Conservation (phyloP, 2,329 filamentous ascomycete genomes). For the Penicillium sp. region DNA sequence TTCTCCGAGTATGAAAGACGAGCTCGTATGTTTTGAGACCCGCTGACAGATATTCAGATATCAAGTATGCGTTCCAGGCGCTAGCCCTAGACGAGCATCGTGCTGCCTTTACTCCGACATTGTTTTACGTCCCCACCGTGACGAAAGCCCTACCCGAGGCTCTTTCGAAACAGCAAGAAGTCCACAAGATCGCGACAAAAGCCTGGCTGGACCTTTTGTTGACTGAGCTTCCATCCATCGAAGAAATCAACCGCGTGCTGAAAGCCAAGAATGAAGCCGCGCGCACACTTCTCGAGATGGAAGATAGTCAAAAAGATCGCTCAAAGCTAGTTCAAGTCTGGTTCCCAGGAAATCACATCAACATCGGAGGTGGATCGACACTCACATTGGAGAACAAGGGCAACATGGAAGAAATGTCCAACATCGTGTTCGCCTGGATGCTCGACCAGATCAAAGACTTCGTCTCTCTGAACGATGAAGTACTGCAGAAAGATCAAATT, state of each 20-base stretch:
- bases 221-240: neutral
- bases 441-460: slow-evolving; percentile 22
- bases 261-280: slow-evolving; percentile 15
- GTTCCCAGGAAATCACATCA: slow-evolving; percentile 58
- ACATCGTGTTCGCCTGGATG: slow-evolving; percentile 27
- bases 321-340: slow-evolving; percentile 53
- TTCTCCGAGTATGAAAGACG: slow-evolving; percentile 16
- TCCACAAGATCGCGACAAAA: slow-evolving; percentile 7
- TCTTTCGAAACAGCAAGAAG: slow-evolving; percentile 3
- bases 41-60: slow-evolving; percentile 17
- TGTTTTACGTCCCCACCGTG: slow-evolving; percentile 51
- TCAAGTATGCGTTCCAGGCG: slow-evolving; percentile 43
- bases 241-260: slow-evolving; percentile 14
- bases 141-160: neutral
- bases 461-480: slow-evolving; percentile 13
- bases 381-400: slow-evolving; percentile 26
- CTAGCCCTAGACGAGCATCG: slow-evolving; percentile 43
- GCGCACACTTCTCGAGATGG: slow-evolving; percentile 12
- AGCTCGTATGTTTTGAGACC: too few relatives aligned
- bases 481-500: neutral
- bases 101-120: slow-evolving; percentile 52
- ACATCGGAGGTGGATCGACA: slow-evolving; percentile 52
- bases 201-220: neutral
- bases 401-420: slow-evolving; percentile 29
- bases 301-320: slow-evolving; percentile 14